A percentile compares a stretch with the other conserved stretches of the same genome.
Conservation (phyloP, 2,329 filamentous ascomycete species). For the Pseudocercospora fijiensis region DNA sequence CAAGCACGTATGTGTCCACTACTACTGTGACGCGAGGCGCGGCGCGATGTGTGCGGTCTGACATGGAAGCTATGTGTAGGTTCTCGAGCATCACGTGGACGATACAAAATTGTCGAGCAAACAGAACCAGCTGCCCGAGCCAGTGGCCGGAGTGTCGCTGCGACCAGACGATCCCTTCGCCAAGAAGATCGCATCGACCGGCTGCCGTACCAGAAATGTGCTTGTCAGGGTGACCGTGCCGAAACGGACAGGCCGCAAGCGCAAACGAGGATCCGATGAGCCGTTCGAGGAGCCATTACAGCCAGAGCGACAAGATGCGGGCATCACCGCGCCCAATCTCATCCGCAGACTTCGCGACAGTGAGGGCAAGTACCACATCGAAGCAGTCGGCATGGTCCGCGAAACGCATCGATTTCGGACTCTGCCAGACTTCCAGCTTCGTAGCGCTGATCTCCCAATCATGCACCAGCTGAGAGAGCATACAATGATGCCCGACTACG, state of each 20-base stretch:
- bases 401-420: slow-evolving; percentile 85
- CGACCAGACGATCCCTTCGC: slow-evolving; percentile 76
- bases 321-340: slow-evolving; percentile 33
- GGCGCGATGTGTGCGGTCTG: slow-evolving; percentile 15
- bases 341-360: slow-evolving; percentile 36
- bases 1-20: slow-evolving; percentile 47
- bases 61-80: slow-evolving; percentile 21
- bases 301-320: slow-evolving; percentile 12
- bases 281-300: slow-evolving; percentile 42
- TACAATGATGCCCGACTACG: slow-evolving; percentile 66
- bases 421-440: slow-evolving; percentile 75
- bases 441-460: slow-evolving; percentile 51
- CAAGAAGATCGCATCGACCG: slow-evolving; percentile 74
- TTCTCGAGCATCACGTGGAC: slow-evolving; percentile 36
- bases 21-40: background rate
- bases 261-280: slow-evolving; percentile 72
- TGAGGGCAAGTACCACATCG: slow-evolving; percentile 29
- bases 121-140: slow-evolving; percentile 38
- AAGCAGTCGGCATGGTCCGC: slow-evolving; percentile 58
- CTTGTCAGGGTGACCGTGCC: slow-evolving; percentile 84
- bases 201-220: slow-evolving; percentile 75
- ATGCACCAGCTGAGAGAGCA: slow-evolving; percentile 69
- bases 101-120: slow-evolving; percentile 32
- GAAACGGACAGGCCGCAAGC: slow-evolving; percentile 79
- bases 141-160: slow-evolving; percentile 67